phyloP scores from a whole-genome alignment of 257 asterid genomes.

The Gentiana straminea region DNA sequence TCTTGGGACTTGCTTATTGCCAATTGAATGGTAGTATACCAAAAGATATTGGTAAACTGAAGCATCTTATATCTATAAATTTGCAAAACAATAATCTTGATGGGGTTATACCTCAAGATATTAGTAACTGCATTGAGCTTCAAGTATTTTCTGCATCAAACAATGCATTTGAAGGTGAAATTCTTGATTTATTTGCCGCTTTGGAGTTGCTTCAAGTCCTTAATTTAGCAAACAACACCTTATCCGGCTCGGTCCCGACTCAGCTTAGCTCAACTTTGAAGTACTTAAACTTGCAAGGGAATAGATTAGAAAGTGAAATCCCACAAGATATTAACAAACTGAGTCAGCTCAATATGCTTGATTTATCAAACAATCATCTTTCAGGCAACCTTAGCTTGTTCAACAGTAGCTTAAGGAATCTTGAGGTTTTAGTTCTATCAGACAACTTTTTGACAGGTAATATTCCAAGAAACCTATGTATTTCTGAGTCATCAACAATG shows the following conservation, averaged over 20 bases:
- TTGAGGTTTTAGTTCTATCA: conserved; percentile 38
- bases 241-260: conserved; percentile 49
- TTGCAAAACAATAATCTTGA: conserved; percentile 49
- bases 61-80: conserved; percentile 36
- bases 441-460: conserved; percentile 37
- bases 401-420: conserved; percentile 35
- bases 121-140: conserved; percentile 44
- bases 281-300: conserved; percentile 73
- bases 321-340: conserved; percentile 48
- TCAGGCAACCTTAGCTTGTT: conserved; percentile 42
- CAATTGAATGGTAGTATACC: conserved; percentile 66
- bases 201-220: conserved; percentile 52
- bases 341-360: conserved; percentile 38
- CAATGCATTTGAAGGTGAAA: conserved; percentile 46
- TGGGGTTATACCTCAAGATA: conserved; percentile 58
- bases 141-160: conserved; percentile 57
- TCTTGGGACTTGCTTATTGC: conserved; percentile 64
- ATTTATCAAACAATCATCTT: conserved; percentile 54
- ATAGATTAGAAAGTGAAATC: conserved; percentile 46
- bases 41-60: conserved; percentile 50
- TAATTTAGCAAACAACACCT: conserved; percentile 72
- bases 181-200: conserved; percentile 42
- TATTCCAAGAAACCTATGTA: conserved; percentile 38
- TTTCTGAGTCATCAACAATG: conserved; percentile 31
- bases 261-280: conserved; percentile 41